Conservation (phyloP, 2,329 filamentous ascomycete genomes). For the Alternaria sp. region DNA sequence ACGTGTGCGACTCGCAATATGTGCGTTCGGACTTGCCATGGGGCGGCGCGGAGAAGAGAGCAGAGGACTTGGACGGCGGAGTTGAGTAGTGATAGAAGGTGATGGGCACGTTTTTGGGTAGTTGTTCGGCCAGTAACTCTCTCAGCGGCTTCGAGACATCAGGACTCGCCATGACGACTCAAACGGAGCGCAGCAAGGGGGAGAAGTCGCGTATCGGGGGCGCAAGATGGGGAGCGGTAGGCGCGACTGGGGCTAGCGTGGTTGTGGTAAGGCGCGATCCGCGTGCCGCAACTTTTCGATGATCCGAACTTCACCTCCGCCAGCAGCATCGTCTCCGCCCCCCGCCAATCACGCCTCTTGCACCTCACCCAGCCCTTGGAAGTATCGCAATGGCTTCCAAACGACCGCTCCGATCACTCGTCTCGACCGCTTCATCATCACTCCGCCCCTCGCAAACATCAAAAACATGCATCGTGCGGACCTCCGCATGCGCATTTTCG, state of each 20-base stretch:
- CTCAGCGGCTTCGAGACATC: constrained; percentile 37
- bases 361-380: constrained; percentile 21
- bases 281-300: constrained; percentile 43
- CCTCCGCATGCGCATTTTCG: constrained; percentile 50
- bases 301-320: constrained; percentile 32
- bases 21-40: constrained; percentile 77
- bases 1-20: constrained; percentile 85
- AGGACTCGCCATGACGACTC: constrained; percentile 37
- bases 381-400: constrained; percentile 58
- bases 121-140: constrained; percentile 60
- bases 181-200: constrained; percentile 15
- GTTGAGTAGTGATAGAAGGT: constrained; percentile 88
- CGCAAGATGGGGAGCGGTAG: constrained; percentile 24
- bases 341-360: constrained; percentile 22
- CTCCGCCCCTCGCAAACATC: constrained; percentile 37
- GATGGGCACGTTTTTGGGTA: constrained; percentile 67
- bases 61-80: constrained; percentile 74
- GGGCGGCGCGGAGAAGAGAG: constrained; percentile 82
- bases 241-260: constrained; percentile 26
- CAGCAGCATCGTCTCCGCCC: constrained; percentile 15
- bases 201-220: constrained; percentile 14
- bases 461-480: constrained; percentile 40
- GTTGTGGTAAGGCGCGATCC: constrained; percentile 29
- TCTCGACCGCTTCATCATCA: constrained; percentile 37
- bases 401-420: constrained; percentile 50